Evolutionary conservation across 1,139 yeast genomes (phyloP).

Genomic region (Taphrina sp.): DNA sequence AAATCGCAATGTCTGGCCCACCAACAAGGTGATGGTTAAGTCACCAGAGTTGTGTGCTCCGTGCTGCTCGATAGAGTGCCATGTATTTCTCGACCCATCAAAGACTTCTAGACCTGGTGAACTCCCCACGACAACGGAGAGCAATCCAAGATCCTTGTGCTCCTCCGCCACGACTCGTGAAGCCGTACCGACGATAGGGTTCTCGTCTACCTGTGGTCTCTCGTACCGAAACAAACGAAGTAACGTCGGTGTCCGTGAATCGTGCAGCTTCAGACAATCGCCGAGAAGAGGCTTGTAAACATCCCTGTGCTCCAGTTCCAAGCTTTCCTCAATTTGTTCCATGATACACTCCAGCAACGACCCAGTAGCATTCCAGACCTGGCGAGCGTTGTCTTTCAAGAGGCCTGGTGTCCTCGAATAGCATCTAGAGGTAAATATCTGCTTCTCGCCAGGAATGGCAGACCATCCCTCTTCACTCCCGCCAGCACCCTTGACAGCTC

Average conservation of each 20-base stretch:
- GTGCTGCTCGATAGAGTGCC: slow-evolving; percentile 7
- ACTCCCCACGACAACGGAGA: slow-evolving; percentile 20
- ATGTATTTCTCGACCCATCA: slow-evolving; percentile 3
- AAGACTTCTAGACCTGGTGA: slow-evolving; percentile 13
- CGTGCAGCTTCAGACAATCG: slow-evolving; percentile 1
- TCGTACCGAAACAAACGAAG: slow-evolving; percentile 13
- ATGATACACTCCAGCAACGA: neutral
- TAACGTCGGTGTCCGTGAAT: slow-evolving; percentile 7
- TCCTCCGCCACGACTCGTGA: slow-evolving; percentile 4
- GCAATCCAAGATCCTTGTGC: slow-evolving; percentile 16
- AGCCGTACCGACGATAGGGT: no score
- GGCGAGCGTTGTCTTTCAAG: neutral
- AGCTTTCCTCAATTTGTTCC: neutral
- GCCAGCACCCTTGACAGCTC: slow-evolving; percentile 6
- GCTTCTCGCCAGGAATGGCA: slow-evolving; percentile 7
- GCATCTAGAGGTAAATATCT: slow-evolving; percentile 7
- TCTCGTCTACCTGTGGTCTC: neutral
- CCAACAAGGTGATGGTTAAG: slow-evolving; percentile 1
- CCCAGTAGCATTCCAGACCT: slow-evolving; percentile 9
- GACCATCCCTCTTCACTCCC: slow-evolving; percentile 21
- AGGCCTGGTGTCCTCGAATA: slow-evolving; percentile 1
- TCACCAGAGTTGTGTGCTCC: neutral
- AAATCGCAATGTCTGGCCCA: slow-evolving; percentile 3
- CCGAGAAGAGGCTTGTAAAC: slow-evolving; percentile 1
- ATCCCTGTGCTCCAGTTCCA: neutral